Evolutionary conservation across 2,329 filamentous ascomycete genomes (phyloP).

Genomic region (Alternaria atra): DNA sequence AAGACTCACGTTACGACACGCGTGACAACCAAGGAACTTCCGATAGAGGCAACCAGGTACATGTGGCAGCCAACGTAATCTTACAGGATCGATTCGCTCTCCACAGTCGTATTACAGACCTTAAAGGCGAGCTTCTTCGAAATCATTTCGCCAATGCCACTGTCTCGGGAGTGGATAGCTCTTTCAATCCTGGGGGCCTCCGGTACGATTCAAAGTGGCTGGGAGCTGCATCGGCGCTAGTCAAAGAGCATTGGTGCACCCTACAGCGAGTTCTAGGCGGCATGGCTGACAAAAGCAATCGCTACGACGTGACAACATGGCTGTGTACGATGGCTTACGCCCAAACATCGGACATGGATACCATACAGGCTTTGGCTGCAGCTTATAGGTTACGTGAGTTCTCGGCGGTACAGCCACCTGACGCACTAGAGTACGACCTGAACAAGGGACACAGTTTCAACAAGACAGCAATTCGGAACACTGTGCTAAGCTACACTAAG

Average conservation of each 20-base stretch:
- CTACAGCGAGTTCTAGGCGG: slow-evolving; percentile 27
- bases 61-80: slow-evolving; percentile 26
- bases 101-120: slow-evolving; percentile 11
- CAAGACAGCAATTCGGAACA: neutral
- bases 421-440: slow-evolving; percentile 9
- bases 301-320: slow-evolving; percentile 37
- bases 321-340: slow-evolving; percentile 39
- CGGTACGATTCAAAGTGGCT: slow-evolving; percentile 38
- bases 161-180: slow-evolving; percentile 5
- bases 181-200: slow-evolving; percentile 13
- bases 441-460: slow-evolving; percentile 16
- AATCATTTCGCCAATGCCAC: slow-evolving; percentile 13
- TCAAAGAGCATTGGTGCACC: slow-evolving; percentile 32
- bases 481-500: neutral
- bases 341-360: slow-evolving; percentile 27
- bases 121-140: slow-evolving; percentile 10
- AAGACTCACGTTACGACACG: slow-evolving; percentile 35
- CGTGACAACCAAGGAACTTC: slow-evolving; percentile 19
- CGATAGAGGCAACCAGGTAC: slow-evolving; percentile 21
- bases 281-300: neutral
- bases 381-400: slow-evolving; percentile 27
- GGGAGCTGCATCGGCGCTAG: slow-evolving; percentile 1
- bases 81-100: slow-evolving; percentile 23
- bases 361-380: slow-evolving; percentile 33
- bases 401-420: slow-evolving; percentile 18